Base-by-base conservation (phyloP, 1,284 basidiomycete species). In the Cryptococcus maquisensis region DNA sequence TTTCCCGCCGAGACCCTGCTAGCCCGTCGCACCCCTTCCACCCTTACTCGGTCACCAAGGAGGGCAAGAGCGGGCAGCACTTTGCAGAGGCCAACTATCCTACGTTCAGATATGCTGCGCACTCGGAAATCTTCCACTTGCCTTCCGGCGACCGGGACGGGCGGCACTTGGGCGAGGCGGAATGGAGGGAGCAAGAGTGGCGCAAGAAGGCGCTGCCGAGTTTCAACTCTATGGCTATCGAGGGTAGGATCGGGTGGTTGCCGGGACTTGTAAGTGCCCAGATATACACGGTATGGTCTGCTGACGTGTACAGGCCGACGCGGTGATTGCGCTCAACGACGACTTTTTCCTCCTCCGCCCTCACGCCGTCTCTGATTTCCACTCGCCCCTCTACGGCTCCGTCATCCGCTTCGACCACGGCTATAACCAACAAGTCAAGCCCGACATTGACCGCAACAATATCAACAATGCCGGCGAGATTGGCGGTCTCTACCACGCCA, bases 221-320 rank as follows among this genome's bases (percentile, higher is more conserved):
- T n/a, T 76, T 68, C 63, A 74, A 74, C 47, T 76, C 73, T 9
- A 74, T 71, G 69, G 61, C 72, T 1, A 74, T 76, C 47, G 74
- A 76, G 49, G 66, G 63, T 39, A 54, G 72, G 8, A 53, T 74
- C 4, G 70, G 69, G 0, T 74, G 72, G 66, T 49, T 74, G 10
- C 71, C 69, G 10, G 74, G 68, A 4, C 51, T 76, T n/a, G 62
- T 64, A 47, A 55, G 62, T 51, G 5, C 1, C 45, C 4, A 9
- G 15, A 6, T 15, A 4, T 32, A 15, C 5, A 20, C 18, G 15
- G 26, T 10, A n/a, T 15, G 26, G 3, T 15, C 6, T 26, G 44
- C 55, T 52, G 18, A 52, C 13, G 8, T 47, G 21, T 48, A 8
- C 32, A 63, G 58, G 58, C 64, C 21, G 70, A 72, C 23, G 67